These are phyloP conservation scores for Exophiala lecanii-corni DNA, from an alignment of 2,329 filamentous ascomycete genomes.

Conservation along the genomic window DNA sequence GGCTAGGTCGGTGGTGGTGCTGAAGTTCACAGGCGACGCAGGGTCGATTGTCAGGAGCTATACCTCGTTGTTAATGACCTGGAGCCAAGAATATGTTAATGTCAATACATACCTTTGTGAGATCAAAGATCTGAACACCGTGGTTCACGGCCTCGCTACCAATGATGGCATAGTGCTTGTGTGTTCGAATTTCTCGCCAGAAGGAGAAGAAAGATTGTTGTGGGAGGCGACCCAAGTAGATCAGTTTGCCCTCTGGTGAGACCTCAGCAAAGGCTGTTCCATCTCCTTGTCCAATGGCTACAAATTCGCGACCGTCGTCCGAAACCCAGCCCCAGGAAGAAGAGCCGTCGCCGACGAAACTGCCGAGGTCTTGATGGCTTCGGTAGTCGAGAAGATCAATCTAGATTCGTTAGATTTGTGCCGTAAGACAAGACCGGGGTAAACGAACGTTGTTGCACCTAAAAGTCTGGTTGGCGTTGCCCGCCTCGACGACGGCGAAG, in stretches of 20 bases:
- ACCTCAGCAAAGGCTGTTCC: conserved; percentile 51
- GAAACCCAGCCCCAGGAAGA: conserved; percentile 46
- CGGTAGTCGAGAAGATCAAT: conserved; percentile 25
- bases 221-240: conserved; percentile 45
- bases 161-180: conserved; percentile 40
- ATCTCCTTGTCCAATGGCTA: conserved; percentile 46
- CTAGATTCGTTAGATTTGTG: conserved; percentile 1
- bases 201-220: conserved; percentile 35
- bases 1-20: conserved; percentile 40
- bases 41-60: conserved; percentile 48
- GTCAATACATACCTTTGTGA: conserved; percentile 39
- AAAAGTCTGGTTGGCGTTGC: conserved; percentile 47
- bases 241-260: conserved; percentile 40
- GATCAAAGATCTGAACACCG: conserved; percentile 60
- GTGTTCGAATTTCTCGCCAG: conserved; percentile 37
- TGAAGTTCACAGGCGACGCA: conserved; percentile 39
- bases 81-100: conserved; percentile 6
- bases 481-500: conserved; percentile 41
- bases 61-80: conserved; percentile 1
- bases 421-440: background rate
- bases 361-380: conserved; percentile 20
- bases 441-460: conserved; percentile 37
- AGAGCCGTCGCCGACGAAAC: conserved; percentile 17
- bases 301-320: conserved; percentile 46
- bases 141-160: conserved; percentile 47